Evolutionary conservation across 2,329 filamentous ascomycete species (phyloP).

Genomic region (Aspergillus sp.): DNA sequence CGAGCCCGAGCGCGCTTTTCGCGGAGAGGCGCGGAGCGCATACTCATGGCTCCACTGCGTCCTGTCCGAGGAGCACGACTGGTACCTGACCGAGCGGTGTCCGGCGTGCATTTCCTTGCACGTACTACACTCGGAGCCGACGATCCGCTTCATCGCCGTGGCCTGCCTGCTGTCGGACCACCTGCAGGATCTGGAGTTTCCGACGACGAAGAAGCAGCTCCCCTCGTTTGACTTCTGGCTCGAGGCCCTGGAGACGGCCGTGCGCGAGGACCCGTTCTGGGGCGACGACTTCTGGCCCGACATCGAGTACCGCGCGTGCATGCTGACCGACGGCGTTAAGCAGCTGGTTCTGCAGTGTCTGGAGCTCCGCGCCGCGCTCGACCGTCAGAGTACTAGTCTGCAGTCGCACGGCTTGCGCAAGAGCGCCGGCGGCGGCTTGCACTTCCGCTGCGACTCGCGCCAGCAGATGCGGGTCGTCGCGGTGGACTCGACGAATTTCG

Average conservation of each 20-base stretch:
- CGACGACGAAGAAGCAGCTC: conserved; percentile 10
- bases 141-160: conserved; percentile 34
- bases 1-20: conserved; percentile 50
- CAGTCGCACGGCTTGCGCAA: conserved; percentile 12
- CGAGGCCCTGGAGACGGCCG: conserved; percentile 27
- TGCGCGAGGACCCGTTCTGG: conserved; percentile 37
- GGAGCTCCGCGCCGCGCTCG: conserved; percentile 21
- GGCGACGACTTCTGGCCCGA: conserved; percentile 34
- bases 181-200: conserved; percentile 17
- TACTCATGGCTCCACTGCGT: conserved; percentile 54
- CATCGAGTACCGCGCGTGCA: conserved; percentile 31
- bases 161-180: conserved; percentile 32
- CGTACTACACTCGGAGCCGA: conserved; percentile 36
- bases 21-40: conserved; percentile 46
- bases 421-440: conserved; percentile 8
- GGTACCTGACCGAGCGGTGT: conserved; percentile 48
- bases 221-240: conserved; percentile 33
- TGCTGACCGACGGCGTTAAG: conserved; percentile 30
- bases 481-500: conserved; percentile 21
- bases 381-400: conserved; percentile 14
- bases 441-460: conserved; percentile 14
- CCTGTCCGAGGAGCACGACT: conserved; percentile 47
- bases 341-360: conserved; percentile 32
- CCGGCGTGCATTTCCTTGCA: conserved; percentile 39
- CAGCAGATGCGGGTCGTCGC: conserved; percentile 11